Base-by-base conservation (phyloP, 495 filamentous ascomycete species). In the Darksidea phi region DNA sequence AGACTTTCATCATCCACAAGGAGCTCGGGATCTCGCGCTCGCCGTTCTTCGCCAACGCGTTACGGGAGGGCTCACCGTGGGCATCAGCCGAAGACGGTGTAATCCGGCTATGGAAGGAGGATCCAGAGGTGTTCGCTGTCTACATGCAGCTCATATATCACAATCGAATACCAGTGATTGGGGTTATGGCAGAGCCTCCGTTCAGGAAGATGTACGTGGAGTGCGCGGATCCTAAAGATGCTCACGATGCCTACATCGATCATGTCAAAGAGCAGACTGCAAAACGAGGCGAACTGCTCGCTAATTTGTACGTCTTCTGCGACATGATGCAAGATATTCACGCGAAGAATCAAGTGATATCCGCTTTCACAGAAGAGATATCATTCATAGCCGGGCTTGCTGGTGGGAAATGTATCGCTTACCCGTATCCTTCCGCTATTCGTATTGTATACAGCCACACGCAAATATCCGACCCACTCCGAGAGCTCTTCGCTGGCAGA, bases 41-140 rank as follows among this genome's bases (percentile, higher is more conserved):
- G 2, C 6, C 24, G 13, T 53, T 53, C 28, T 37, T 53, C 49
- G 23, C 11, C 11, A 53, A 53, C 1, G 49, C 49, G 8, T 28
- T 54, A 11, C 11, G n/a, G 10, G 20, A 41, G n/a, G 41, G 41
- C 4, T 3, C 18, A 4, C 13, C 26, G 7, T 54, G 51, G 51
- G 24, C 11, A 23, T 17, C 37, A 41, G 51, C 18, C 3, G 13
- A 54, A 36, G 50, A 24, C 23, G 24, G 32, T 5, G 13, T 21
- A 11, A 20, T 54, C 23, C 12, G 20, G 3, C 20, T 54, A 10
- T n/a, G 5, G 20, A 13, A 54, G 15, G 51, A 42, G 6, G 51
- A 54, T n/a, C 51, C 36, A 8, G 37, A 54, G 5, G 38, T 43
- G 12, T 54, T 54, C 51, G 15, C 15, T 7, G 32, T 54, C 32